Conservation (phyloP, 2,329 filamentous ascomycete genomes). For the Oidium heveae region DNA sequence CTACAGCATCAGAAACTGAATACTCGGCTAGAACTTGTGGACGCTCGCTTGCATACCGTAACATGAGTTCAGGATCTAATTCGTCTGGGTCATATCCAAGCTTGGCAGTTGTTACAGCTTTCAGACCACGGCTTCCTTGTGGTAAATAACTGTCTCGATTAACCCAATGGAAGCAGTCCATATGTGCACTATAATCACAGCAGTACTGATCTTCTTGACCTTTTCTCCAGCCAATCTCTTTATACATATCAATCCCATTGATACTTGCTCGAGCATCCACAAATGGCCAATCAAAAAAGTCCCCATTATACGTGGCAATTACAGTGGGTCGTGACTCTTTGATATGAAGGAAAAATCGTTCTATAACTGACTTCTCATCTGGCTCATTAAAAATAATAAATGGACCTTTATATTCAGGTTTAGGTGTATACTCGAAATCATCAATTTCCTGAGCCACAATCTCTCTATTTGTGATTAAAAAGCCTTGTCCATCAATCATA, state of each 20-base stretch:
- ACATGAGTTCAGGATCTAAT: conserved; percentile 93
- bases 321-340: conserved; percentile 88
- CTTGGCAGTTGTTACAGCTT: conserved; percentile 93
- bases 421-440: conserved; percentile 96
- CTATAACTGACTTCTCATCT: conserved; percentile 65
- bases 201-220: conserved; percentile 92
- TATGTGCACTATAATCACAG: conserved; percentile 85
- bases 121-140: conserved; percentile 87
- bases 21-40: conserved; percentile 92
- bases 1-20: conserved; percentile 94
- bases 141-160: conserved; percentile 95
- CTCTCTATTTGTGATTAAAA: conserved; percentile 90
- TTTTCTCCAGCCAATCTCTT: conserved; percentile 89
- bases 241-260: conserved; percentile 97
- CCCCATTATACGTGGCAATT: conserved; percentile 99
- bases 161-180: conserved; percentile 98
- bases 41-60: conserved; percentile 64
- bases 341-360: conserved; percentile 85
- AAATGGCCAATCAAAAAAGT: conserved; percentile 99
- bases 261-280: conserved; percentile 83
- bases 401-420: conserved; percentile 77
- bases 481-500: conserved; percentile 98
- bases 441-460: conserved; percentile 93
- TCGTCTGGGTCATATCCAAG: conserved; percentile 96
- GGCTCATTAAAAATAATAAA: conserved; percentile 99